Evolutionary conservation across 2,329 filamentous ascomycete species (phyloP).

Genomic region (Penicillium sp.): DNA sequence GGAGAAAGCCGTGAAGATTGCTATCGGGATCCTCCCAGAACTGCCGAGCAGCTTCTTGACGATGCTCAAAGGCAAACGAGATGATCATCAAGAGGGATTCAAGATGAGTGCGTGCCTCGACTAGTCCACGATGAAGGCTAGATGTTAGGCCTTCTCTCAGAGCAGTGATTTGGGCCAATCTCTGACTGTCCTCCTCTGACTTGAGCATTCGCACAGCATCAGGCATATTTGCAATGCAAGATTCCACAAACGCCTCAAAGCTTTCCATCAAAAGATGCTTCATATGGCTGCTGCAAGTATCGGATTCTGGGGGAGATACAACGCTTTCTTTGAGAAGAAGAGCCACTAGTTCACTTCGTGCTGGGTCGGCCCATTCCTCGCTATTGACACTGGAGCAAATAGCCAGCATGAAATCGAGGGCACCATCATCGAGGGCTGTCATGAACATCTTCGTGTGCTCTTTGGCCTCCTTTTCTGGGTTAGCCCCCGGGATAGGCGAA

Average conservation of each 20-base stretch:
- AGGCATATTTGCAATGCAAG: slow-evolving; percentile 92
- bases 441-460: slow-evolving; percentile 70
- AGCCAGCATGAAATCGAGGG: slow-evolving; percentile 86
- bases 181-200: slow-evolving; percentile 82
- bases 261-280: slow-evolving; percentile 71
- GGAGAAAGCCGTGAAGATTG: slow-evolving; percentile 89
- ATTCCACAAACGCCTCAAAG: slow-evolving; percentile 82
- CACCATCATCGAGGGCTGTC: slow-evolving; percentile 78
- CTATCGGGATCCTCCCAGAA: slow-evolving; percentile 94
- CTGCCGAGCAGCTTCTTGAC: slow-evolving; percentile 76
- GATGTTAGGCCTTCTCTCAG: slow-evolving; percentile 45
- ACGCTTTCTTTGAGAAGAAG: slow-evolving; percentile 80
- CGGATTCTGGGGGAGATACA: slow-evolving; percentile 63
- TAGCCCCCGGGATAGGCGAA: slow-evolving; percentile 58
- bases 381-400: slow-evolving; percentile 77
- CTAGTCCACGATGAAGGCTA: slow-evolving; percentile 39
- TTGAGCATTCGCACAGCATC: slow-evolving; percentile 84
- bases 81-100: slow-evolving; percentile 92
- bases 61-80: slow-evolving; percentile 83
- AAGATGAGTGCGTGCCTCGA: slow-evolving; percentile 58
- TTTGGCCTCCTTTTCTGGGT: slow-evolving; percentile 65
- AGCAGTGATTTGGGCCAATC: slow-evolving; percentile 47
- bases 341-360: slow-evolving; percentile 74
- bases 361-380: slow-evolving; percentile 82
- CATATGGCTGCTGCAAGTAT: slow-evolving; percentile 69